Base-by-base conservation (phyloP, 305 asterid species). In the Solanum hybrid region DNA sequence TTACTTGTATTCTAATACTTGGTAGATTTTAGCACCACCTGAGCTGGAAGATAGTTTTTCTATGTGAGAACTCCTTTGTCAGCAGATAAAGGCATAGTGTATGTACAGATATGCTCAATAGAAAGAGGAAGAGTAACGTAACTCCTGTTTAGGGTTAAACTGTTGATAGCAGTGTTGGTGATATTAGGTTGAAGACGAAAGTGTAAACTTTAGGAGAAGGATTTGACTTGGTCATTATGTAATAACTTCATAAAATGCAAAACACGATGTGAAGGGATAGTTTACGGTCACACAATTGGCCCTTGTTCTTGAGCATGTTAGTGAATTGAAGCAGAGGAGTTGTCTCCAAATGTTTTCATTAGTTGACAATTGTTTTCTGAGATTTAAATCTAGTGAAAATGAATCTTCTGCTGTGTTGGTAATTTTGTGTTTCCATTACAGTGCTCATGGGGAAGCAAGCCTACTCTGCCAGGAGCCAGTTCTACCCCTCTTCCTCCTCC, bases 391-490 rank as follows among this genome's bases (percentile, higher is more conserved):
- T 37, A 38, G 68, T 12, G 33, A 37, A 65, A 7, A 38, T 24
- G 7, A 37, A 3, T 81, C 4, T 38, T 80, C 1, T 24, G 61
- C 15, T 36, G 86, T 37, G 86, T n/a, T 39, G 68, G 7, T 26
- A 81, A 81, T 80, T 79, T 82, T 82, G 36, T 81, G 24, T 26
- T 39, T 82, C 37, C 10, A 22, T 45, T 61, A 72, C 91, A 97
- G 99, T 97, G 99, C 90, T 97, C 98, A 2, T 97, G 99, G 99
- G 99, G 98, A 78, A 96, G 96, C 89, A 97, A 97, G 93, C 99
- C 99, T 10, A 96, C 99, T 32, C 98, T 97, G 10, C 96, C 94
- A 0, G 98, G 99, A 89, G 94, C 95, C 39, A 95, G 93, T 87
- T 97, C 98, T 8, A 91, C 91, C 89, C 98, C 98, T 33, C 97